Evolutionary conservation across 129 eudicot species (phyloP).

Genomic region (Solidago caesia): DNA sequence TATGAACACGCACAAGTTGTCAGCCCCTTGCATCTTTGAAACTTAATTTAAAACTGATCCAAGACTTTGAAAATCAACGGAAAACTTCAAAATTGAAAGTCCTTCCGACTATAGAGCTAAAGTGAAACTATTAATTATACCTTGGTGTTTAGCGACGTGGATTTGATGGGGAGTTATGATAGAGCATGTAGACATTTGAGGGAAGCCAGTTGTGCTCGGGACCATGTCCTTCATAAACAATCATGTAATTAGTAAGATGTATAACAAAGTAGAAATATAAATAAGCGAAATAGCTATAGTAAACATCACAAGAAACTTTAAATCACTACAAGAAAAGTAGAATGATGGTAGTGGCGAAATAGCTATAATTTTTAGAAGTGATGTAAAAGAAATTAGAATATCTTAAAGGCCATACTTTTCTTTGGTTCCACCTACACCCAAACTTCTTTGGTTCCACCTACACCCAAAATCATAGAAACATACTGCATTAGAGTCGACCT

Average conservation of each 20-base stretch:
- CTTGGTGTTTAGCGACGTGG: conserved; percentile 77
- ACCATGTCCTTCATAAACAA: conserved; percentile 16
- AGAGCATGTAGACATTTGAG: conserved; percentile 59
- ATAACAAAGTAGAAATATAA: too few species aligned
- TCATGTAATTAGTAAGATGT: too few species aligned
- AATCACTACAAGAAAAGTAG: too few species aligned
- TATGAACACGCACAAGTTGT: too few species aligned
- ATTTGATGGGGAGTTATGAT: conserved; percentile 53
- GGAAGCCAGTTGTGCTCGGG: conserved; percentile 50
- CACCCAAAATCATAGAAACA: background rate
- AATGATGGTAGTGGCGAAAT: too few species aligned
- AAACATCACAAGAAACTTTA: too few species aligned
- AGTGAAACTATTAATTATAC: conserved; percentile 26
- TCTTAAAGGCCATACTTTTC: background rate
- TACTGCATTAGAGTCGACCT: background rate
- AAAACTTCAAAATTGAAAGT: background rate
- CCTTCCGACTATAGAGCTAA: background rate
- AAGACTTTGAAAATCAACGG: too few species aligned
- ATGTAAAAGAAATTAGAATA: conserved; percentile 13
- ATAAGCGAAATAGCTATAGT: too few species aligned
- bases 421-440: conserved; percentile 32
- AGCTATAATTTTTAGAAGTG: background rate
- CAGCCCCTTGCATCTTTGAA: too few species aligned
- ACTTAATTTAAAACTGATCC: too few species aligned
- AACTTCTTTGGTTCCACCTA: conserved; percentile 40